Conservation (phyloP, 208 protist species). For the Blechomonas ayalai region DNA sequence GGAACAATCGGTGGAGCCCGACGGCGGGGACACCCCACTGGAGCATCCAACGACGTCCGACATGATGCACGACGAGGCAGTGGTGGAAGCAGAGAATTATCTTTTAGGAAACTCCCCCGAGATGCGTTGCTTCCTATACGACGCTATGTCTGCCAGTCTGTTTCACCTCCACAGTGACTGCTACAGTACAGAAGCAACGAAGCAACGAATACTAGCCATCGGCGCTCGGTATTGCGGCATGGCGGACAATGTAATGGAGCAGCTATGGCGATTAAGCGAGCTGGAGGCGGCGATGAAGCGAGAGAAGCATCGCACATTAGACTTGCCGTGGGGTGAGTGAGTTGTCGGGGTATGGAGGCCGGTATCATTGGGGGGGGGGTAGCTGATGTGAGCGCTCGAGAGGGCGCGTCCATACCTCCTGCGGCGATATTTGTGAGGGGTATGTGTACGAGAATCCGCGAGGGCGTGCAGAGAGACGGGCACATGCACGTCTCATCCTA, state of each 20-base stretch:
- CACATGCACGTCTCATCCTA: too few species aligned
- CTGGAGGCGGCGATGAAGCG: constrained; percentile 49
- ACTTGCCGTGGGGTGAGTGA: constrained; percentile 45
- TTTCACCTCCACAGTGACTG: constrained; percentile 51
- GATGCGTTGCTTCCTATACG: constrained; percentile 78
- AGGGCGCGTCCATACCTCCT: too few species aligned
- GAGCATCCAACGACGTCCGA: neutral
- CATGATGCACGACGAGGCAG: constrained; percentile 5
- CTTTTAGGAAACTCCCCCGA: constrained; percentile 34
- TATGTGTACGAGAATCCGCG: too few species aligned
- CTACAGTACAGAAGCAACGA: constrained; percentile 19
- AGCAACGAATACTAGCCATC: constrained; percentile 33
- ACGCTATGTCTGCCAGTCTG: constrained; percentile 61
- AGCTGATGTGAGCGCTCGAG: too few species aligned
- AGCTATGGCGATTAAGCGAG: constrained; percentile 58
- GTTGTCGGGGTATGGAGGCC: too few species aligned
- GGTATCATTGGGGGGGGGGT: too few species aligned
- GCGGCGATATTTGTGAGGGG: too few species aligned
- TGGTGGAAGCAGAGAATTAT: constrained; percentile 11
- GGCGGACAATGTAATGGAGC: constrained; percentile 18
- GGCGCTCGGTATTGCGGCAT: constrained; percentile 29
- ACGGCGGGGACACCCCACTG: neutral
- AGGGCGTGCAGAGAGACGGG: too few species aligned
- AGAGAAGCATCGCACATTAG: constrained; percentile 59
- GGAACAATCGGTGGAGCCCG: neutral